phyloP scores from a whole-genome alignment of 2,329 filamentous ascomycete species.

The Xylariaceae sp. region DNA sequence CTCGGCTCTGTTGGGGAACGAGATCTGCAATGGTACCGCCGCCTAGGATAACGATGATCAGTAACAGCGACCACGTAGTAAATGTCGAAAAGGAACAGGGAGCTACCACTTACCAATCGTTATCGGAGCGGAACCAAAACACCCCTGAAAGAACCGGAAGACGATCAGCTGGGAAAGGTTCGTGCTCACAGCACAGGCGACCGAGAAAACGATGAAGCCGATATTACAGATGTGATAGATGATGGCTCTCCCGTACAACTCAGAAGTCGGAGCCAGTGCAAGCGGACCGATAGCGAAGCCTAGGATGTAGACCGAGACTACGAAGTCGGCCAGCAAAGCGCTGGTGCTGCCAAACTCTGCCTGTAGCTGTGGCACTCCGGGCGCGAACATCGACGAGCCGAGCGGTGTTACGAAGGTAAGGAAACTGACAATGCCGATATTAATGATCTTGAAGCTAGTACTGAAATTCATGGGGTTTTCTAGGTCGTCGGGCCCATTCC shows the following conservation, averaged over 20 bases:
- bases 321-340: background rate
- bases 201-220: constrained; percentile 1
- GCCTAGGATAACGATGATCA: too few species aligned
- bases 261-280: constrained; percentile 3
- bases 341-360: constrained; percentile 57
- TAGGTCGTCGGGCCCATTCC: constrained; percentile 52
- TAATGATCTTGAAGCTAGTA: constrained; percentile 37
- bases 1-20: background rate
- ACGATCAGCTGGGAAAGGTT: constrained; percentile 6
- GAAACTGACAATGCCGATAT: constrained; percentile 49
- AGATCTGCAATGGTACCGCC: constrained; percentile 11
- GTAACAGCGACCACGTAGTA: too few species aligned
- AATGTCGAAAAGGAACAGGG: too few species aligned
- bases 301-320: constrained; percentile 9
- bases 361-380: constrained; percentile 66
- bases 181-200: constrained; percentile 3
- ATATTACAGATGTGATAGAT: constrained; percentile 6
- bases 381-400: constrained; percentile 65
- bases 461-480: constrained; percentile 57
- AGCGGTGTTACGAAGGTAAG: constrained; percentile 55
- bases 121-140: background rate
- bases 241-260: constrained; percentile 11
- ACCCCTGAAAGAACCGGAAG: constrained; percentile 8
- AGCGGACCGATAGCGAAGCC: constrained; percentile 9
- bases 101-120: too few species aligned